A percentile compares a stretch with the other conserved stretches of the same genome.
These are phyloP conservation scores for Ichthyophthirius multifiliis DNA, from an alignment of 169 alveolate genomes.

Conservation along the genomic window DNA sequence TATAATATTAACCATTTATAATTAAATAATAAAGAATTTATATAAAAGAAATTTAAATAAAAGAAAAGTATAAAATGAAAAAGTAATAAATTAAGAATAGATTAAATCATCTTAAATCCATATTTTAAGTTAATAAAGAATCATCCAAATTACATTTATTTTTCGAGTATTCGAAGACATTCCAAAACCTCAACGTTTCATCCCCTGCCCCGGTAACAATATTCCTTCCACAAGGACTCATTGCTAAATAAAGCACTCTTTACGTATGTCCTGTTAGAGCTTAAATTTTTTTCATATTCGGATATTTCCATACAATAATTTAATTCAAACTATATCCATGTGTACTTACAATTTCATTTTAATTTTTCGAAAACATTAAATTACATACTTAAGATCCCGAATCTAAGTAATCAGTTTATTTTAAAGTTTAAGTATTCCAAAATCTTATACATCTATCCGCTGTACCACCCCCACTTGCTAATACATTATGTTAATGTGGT, in stretches of 20 bases:
- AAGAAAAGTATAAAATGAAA: too few species aligned
- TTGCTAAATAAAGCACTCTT: slow-evolving; percentile 68
- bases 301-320: slow-evolving; percentile 75
- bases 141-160: background rate
- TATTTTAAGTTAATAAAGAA: background rate
- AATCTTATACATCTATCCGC: slow-evolving; percentile 69
- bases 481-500: slow-evolving; percentile 59
- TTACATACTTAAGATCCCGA: slow-evolving; percentile 80
- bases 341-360: slow-evolving; percentile 70
- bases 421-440: slow-evolving; percentile 60
- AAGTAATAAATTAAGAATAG: too few species aligned
- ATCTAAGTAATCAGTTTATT: slow-evolving; percentile 35
- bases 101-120: slow-evolving; percentile 18
- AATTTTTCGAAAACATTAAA: slow-evolving; percentile 61
- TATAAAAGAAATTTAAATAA: too few species aligned
- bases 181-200: slow-evolving; percentile 88
- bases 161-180: slow-evolving; percentile 51
- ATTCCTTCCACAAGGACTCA: slow-evolving; percentile 72
- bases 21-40: too few species aligned
- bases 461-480: slow-evolving; percentile 82
- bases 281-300: slow-evolving; percentile 50
- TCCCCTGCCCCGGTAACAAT: slow-evolving; percentile 83
- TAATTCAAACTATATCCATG: slow-evolving; percentile 79
- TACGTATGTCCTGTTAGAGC: slow-evolving; percentile 70
- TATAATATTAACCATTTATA: too few species aligned